phyloP scores from a whole-genome alignment of 179 eudicot genomes.

The Amaranthus tricolor region DNA sequence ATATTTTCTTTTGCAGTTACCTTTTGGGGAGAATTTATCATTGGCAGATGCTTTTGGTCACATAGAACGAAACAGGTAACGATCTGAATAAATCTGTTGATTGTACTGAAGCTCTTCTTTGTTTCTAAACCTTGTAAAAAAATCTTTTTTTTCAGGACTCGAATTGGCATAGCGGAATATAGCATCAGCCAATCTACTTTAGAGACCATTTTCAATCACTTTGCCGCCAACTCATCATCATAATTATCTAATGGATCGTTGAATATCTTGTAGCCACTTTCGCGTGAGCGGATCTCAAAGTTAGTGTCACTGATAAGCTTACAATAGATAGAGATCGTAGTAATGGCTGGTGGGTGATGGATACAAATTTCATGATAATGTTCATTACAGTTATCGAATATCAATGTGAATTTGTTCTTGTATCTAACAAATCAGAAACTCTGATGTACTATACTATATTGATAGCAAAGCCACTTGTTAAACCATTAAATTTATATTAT shows the following conservation, averaged over 20 bases:
- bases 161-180: constrained; percentile 78
- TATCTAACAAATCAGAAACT: background rate
- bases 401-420: background rate
- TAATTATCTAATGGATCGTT: background rate
- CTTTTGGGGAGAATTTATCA: constrained; percentile 62
- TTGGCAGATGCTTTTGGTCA: constrained; percentile 96
- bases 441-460: background rate
- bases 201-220: constrained; percentile 95
- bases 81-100: background rate
- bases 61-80: constrained; percentile 83
- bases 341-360: background rate
- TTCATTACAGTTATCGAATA: background rate
- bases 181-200: constrained; percentile 97
- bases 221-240: constrained; percentile 70
- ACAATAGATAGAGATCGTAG: background rate
- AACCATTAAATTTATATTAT: background rate
- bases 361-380: background rate
- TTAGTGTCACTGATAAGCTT: background rate
- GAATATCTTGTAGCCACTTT: background rate
- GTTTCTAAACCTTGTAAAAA: constrained; percentile 5
- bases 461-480: background rate
- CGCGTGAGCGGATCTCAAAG: background rate
- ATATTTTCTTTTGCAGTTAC: constrained; percentile 49
- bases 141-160: constrained; percentile 44
- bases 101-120: constrained; percentile 8